phyloP scores from a whole-genome alignment of 192 early-diverging fungal genomes.

The Kickxella alabastrina region DNA sequence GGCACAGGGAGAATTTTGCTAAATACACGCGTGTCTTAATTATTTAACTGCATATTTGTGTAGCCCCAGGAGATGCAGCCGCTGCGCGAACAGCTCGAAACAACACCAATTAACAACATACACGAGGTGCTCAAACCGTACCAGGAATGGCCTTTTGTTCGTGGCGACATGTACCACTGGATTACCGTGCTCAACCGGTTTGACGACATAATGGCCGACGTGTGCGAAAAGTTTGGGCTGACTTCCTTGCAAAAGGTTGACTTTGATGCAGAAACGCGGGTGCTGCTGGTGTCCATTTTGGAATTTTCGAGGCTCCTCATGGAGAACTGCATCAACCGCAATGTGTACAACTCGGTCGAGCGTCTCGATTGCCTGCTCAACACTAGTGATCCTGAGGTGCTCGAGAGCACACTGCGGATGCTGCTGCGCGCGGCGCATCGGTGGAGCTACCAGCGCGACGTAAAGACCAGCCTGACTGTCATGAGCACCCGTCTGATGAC shows the following conservation, averaged over 20 bases:
- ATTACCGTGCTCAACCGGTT: conserved; percentile 90
- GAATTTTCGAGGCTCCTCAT: conserved; percentile 75
- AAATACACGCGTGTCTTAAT: not conserved
- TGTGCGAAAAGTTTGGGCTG: conserved; percentile 63
- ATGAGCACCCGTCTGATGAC: conserved; percentile 39
- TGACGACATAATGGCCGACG: conserved; percentile 71
- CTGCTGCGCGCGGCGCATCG: conserved; percentile 86
- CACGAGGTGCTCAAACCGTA: conserved; percentile 49
- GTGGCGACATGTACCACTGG: conserved; percentile 96
- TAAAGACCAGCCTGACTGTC: conserved; percentile 35
- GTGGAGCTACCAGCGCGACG: conserved; percentile 75
- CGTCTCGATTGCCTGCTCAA: conserved; percentile 77
- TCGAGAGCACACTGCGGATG: conserved; percentile 73
- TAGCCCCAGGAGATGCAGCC: conserved; percentile 50
- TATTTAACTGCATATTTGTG: too few species aligned
- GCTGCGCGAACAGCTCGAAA: conserved; percentile 48
- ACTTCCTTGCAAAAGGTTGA: conserved; percentile 59
- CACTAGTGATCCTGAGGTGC: conserved; percentile 74
- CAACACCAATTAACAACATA: conserved; percentile 55
- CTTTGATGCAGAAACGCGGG: conserved; percentile 57
- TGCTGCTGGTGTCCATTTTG: conserved; percentile 63
- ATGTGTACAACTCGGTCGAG: conserved; percentile 84
- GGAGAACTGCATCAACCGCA: conserved; percentile 94
- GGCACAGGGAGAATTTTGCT: not conserved
- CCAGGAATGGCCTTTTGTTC: conserved; percentile 72